Conservation (phyloP, 257 asterid genomes). For the Prunella vulgaris region DNA sequence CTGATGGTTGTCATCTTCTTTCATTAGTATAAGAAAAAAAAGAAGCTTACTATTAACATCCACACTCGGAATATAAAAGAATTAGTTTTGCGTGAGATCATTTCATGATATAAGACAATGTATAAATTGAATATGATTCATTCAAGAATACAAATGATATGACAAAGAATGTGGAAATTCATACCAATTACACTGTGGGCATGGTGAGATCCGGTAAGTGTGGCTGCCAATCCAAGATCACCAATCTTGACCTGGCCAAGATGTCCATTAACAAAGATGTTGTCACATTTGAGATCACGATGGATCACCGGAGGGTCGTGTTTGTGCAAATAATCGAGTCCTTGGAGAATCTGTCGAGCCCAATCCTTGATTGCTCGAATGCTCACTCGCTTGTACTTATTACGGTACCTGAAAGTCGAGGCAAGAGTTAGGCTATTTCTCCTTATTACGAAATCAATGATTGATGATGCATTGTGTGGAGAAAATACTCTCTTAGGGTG, state of each 20-base stretch:
- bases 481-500: slow-evolving; percentile 66
- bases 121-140: too few relatives aligned
- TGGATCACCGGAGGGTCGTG: slow-evolving; percentile 82
- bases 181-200: slow-evolving; percentile 85
- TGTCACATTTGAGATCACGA: slow-evolving; percentile 82
- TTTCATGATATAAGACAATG: too few relatives aligned
- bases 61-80: too few relatives aligned
- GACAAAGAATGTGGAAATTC: too few relatives aligned
- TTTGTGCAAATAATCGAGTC: slow-evolving; percentile 60
- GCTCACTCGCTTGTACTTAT: slow-evolving; percentile 41
- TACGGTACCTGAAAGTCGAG: slow-evolving; percentile 43
- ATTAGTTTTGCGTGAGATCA: too few relatives aligned
- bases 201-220: slow-evolving; percentile 53
- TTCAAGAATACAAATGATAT: too few relatives aligned
- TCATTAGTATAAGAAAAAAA: too few relatives aligned
- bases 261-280: slow-evolving; percentile 75
- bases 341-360: slow-evolving; percentile 70
- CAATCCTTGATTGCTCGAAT: slow-evolving; percentile 58
- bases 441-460: too few relatives aligned
- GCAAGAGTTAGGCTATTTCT: neutral
- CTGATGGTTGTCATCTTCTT: slow-evolving; percentile 17
- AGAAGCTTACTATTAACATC: too few relatives aligned
- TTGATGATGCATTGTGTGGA: neutral
- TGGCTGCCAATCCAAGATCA: slow-evolving; percentile 74
- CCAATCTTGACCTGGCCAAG: slow-evolving; percentile 83